These are phyloP conservation scores for Lyophyllum shimeji DNA, from an alignment of 768 basidiomycete genomes.

Conservation along the genomic window DNA sequence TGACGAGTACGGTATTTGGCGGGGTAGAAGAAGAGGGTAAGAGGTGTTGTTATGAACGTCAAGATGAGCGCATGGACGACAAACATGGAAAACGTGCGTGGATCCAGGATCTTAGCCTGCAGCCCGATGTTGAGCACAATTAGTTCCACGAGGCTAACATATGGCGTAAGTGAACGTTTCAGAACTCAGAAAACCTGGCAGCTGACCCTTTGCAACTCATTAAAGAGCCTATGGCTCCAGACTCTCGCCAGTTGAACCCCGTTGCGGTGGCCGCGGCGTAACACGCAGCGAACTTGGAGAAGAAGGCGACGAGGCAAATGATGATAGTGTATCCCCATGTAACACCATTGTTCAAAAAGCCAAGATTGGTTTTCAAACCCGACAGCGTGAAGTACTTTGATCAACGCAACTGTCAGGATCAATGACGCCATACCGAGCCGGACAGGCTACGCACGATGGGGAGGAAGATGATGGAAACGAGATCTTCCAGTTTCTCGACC, in stretches of 20 bases:
- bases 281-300: conserved; percentile 78
- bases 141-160: conserved; percentile 70
- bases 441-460: conserved; percentile 57
- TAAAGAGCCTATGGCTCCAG: conserved; percentile 78
- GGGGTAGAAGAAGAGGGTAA: conserved; percentile 79
- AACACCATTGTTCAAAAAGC: conserved; percentile 68
- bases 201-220: conserved; percentile 90
- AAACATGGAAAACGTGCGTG: conserved; percentile 84
- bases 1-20: conserved; percentile 47
- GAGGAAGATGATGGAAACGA: conserved; percentile 73
- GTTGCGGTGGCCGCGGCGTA: conserved; percentile 51
- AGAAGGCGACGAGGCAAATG: conserved; percentile 73
- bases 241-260: conserved; percentile 76
- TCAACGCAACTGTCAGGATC: conserved; percentile 8
- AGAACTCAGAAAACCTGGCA: neutral
- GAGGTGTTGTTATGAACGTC: conserved; percentile 84
- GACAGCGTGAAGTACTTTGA: conserved; percentile 77
- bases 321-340: conserved; percentile 83
- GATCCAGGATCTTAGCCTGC: conserved; percentile 59
- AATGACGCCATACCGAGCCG: neutral
- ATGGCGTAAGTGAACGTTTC: neutral
- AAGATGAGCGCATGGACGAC: conserved; percentile 76
- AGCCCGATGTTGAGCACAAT: conserved; percentile 92
- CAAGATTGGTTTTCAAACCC: conserved; percentile 79
- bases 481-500: conserved; percentile 85